Conservation (phyloP, 1,284 basidiomycete genomes). For the Hemileccinum hortonii region DNA sequence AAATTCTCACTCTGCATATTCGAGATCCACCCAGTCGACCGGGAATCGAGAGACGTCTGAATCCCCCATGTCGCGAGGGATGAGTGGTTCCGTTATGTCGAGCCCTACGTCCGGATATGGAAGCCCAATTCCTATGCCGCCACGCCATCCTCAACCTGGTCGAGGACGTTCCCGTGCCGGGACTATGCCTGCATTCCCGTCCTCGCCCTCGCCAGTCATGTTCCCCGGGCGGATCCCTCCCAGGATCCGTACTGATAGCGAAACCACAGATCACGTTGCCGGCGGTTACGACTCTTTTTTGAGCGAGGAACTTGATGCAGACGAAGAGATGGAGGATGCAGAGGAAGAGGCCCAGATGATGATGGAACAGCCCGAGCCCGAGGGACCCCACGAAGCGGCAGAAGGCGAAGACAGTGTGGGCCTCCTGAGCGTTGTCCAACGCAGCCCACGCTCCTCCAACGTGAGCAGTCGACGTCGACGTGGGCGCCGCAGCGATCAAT, state of each 20-base stretch:
- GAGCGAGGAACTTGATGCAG: slow-evolving; percentile 38
- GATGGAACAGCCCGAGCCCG: slow-evolving; percentile 53
- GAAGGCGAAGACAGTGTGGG: slow-evolving; percentile 74
- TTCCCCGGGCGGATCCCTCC: slow-evolving; percentile 36
- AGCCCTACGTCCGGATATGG: slow-evolving; percentile 39
- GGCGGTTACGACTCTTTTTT: slow-evolving; percentile 32
- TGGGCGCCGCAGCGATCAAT: slow-evolving; percentile 29
- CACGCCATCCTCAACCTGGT: slow-evolving; percentile 56
- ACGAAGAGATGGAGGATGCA: slow-evolving; percentile 41
- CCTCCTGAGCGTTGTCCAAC: slow-evolving; percentile 47
- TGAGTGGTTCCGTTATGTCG: slow-evolving; percentile 31
- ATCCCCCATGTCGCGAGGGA: slow-evolving; percentile 42
- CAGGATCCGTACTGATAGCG: slow-evolving; percentile 47
- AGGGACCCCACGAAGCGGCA: slow-evolving; percentile 55
- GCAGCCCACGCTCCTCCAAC: slow-evolving; percentile 58
- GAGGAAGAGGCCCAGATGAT: slow-evolving; percentile 44
- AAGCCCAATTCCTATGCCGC: slow-evolving; percentile 67
- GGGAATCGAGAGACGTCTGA: slow-evolving; percentile 55
- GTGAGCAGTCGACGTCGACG: slow-evolving; percentile 40
- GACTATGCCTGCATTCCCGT: slow-evolving; percentile 46
- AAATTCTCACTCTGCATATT: slow-evolving; percentile 43
- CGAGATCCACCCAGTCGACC: slow-evolving; percentile 53
- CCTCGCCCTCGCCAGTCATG: slow-evolving; percentile 47
- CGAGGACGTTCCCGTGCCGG: slow-evolving; percentile 47
- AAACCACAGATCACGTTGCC: slow-evolving; percentile 35